Evolutionary conservation across 179 eudicot species (phyloP).

Genomic region (Silene vulgaris): DNA sequence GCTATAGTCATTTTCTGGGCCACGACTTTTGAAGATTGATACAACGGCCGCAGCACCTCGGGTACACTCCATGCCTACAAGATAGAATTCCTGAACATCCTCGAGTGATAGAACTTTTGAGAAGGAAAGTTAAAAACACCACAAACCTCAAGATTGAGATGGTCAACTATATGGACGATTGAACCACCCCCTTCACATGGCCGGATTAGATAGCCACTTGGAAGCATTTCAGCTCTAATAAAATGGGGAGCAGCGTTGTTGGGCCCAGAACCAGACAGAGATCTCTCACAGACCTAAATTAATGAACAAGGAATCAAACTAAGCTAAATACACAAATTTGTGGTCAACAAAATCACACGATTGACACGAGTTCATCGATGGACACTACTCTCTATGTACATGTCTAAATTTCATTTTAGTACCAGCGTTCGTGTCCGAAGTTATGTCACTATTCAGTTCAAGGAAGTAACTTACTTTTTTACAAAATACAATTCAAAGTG

Average conservation of each 20-base stretch:
- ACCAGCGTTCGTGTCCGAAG: too few species aligned
- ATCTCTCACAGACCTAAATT: constrained; percentile 86
- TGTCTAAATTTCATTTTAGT: too few species aligned
- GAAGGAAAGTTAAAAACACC: background rate
- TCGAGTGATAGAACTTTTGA: background rate
- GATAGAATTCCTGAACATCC: constrained; percentile 1
- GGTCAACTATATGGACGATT: constrained; percentile 88
- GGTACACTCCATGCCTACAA: constrained; percentile 95
- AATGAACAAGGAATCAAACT: constrained; percentile 19
- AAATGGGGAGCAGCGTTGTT: constrained; percentile 27
- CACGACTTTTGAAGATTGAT: constrained; percentile 86
- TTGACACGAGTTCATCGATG: too few species aligned
- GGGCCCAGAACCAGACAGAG: constrained; percentile 40
- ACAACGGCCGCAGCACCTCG: constrained; percentile 87
- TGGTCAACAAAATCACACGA: background rate
- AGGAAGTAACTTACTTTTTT: too few species aligned
- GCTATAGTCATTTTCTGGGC: constrained; percentile 95
- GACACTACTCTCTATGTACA: too few species aligned
- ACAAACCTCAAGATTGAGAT: constrained; percentile 81
- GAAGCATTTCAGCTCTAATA: constrained; percentile 88
- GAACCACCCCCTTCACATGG: constrained; percentile 99
- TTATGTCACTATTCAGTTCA: too few species aligned
- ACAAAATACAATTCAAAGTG: too few species aligned
- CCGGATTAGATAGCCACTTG: constrained; percentile 87
- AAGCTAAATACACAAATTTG: background rate